Evolutionary conservation across 2,329 filamentous ascomycete species (phyloP), one percentile per base, ranked within the genome.

Genomic region (Taxawa tesnikishii): DNA sequence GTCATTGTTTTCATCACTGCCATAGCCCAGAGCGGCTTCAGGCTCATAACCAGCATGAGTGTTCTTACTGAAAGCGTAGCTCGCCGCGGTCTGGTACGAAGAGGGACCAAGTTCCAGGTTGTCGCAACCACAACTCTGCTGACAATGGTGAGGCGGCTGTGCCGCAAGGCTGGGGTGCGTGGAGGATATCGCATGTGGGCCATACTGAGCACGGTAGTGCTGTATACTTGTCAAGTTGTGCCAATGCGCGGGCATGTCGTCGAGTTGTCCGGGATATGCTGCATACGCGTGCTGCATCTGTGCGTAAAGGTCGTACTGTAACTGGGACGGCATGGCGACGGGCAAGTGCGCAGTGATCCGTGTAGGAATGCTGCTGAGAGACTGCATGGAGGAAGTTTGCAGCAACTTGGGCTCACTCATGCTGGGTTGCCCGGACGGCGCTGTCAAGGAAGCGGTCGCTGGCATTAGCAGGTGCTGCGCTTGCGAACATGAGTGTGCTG

Each of bases 41-140:
- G 64, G 38, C 10, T 55, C 50, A 6, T 51, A 41, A 1, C 51
- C 55, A 15, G 54, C 47, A 10, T 55, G 51, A 3, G 52, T 49
- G 18, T 56, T 51, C 54, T 65, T 61, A 5, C 47, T 56, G 10
- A 58, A 54, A 18, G 67, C 62, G 26, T 64, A 58, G 29, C 60
- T 58, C 9, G 61, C 53, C 12, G 62, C 62, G 37, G 56, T 50
- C 12, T 59, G 44, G 32, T 53, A 60, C 0, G 56, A 56, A n/a
- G 43, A 46, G 2, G 39, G n/a, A n/a, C n/a, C n/a, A n/a, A n/a
- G n/a, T n/a, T n/a, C n/a, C n/a, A n/a, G 27, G 8, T 39, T 38
- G 17, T 41, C 26, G n/a, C 35, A 17, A 9, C 15, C 10, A 8
- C 9, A 7, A 9, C 10, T 10, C 10, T 31, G 24, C 15, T 21